Conservation (phyloP, 1,284 basidiomycete genomes). For the Fomitopsis pinicola region DNA sequence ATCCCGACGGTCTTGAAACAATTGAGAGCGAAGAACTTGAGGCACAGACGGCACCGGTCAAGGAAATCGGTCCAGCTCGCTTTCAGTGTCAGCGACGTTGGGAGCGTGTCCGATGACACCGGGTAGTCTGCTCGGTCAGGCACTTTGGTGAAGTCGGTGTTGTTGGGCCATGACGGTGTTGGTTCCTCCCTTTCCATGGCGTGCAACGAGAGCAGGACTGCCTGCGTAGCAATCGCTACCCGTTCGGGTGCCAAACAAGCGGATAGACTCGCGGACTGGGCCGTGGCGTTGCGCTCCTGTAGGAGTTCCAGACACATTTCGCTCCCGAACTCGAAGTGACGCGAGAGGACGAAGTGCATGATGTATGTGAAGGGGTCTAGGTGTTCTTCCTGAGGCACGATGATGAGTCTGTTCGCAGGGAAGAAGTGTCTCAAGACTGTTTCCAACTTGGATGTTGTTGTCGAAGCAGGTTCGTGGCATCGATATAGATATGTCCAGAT, state of each 20-base stretch:
- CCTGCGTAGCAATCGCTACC: conserved; percentile 73
- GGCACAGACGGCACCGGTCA: conserved; percentile 57
- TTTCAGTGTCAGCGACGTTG: conserved; percentile 51
- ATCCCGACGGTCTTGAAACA: conserved; percentile 70
- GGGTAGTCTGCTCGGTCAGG: conserved; percentile 67
- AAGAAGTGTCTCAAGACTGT: conserved; percentile 77
- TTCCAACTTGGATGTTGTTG: conserved; percentile 78
- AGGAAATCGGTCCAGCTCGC: conserved; percentile 77
- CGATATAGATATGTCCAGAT: conserved; percentile 95
- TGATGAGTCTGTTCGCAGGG: conserved; percentile 59
- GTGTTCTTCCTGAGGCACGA: conserved; percentile 73
- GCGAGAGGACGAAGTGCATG: conserved; percentile 79
- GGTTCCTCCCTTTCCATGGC: conserved; percentile 69
- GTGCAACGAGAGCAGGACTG: conserved; percentile 72
- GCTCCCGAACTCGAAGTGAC: conserved; percentile 84
- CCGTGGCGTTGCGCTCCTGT: conserved; percentile 54
- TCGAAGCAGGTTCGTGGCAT: conserved; percentile 81
- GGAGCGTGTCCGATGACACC: conserved; percentile 59
- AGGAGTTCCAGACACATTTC: conserved; percentile 80
- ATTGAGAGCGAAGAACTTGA: conserved; percentile 58
- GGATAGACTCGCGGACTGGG: conserved; percentile 38
- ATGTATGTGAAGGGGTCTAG: conserved; percentile 78
- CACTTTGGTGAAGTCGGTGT: conserved; percentile 61
- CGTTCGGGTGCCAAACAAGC: conserved; percentile 65
- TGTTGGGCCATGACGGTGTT: conserved; percentile 74